Conservation (phyloP, 2,329 filamentous ascomycete genomes). For the Cercospora sp. region DNA sequence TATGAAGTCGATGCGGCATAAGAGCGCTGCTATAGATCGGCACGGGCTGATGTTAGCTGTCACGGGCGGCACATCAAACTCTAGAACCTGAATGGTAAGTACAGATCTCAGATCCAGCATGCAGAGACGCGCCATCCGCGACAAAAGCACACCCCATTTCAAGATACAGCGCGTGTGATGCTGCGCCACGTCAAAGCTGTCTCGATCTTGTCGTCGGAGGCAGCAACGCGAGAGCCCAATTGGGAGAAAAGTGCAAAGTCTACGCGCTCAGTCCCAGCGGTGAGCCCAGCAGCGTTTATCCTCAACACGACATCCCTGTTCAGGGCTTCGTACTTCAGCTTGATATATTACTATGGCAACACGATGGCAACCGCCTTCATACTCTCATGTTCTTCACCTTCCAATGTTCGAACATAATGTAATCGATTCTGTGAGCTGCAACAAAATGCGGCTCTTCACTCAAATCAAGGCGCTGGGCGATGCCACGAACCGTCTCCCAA, state of each 20-base stretch:
- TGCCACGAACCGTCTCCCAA: constrained; percentile 1
- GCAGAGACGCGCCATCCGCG: constrained; percentile 5
- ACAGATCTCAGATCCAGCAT: constrained; percentile 3
- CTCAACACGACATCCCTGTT: constrained; percentile 14
- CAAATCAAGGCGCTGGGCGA: constrained; percentile 9
- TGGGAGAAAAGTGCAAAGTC: constrained; percentile 11
- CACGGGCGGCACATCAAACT: constrained; percentile 11
- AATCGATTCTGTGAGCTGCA: background rate
- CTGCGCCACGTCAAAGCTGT: constrained; percentile 9
- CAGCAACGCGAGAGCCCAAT: constrained; percentile 12
- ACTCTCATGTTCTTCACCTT: background rate
- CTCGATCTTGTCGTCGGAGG: constrained; percentile 4
- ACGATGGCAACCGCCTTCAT: background rate
- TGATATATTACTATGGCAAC: constrained; percentile 16
- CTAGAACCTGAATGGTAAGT: background rate
- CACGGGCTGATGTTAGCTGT: constrained; percentile 6
- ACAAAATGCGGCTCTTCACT: constrained; percentile 13
- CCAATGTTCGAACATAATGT: constrained; percentile 6
- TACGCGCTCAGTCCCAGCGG: constrained; percentile 6
- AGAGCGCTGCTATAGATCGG: constrained; percentile 1
- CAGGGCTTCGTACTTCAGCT: background rate
- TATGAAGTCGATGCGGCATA: constrained; percentile 3
- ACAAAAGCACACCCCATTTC: background rate
- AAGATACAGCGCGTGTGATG: background rate
- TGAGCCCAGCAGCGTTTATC: constrained; percentile 3